Evolutionary conservation across 2,329 filamentous ascomycete species (phyloP).

Genomic region (Scedosporium minutisporum): DNA sequence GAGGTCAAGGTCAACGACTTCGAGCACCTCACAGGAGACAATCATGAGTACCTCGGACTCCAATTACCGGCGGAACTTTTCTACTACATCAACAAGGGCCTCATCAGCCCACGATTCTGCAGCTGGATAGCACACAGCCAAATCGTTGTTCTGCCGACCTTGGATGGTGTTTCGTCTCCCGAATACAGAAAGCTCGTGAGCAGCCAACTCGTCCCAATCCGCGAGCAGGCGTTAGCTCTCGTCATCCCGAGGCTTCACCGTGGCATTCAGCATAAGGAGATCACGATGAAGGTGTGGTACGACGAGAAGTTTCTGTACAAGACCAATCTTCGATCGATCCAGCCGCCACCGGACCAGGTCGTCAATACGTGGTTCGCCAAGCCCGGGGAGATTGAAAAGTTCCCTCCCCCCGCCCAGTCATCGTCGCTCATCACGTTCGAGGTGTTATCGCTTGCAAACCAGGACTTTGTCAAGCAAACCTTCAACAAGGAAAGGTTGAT

Average conservation of each 20-base stretch:
- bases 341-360: constrained; percentile 35
- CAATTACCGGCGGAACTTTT: constrained; percentile 84
- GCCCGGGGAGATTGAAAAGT: constrained; percentile 41
- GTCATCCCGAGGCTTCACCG: constrained; percentile 72
- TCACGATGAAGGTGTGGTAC: constrained; percentile 78
- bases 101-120: constrained; percentile 70
- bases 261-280: constrained; percentile 71
- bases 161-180: constrained; percentile 71
- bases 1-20: constrained; percentile 65
- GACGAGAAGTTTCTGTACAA: constrained; percentile 57
- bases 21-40: constrained; percentile 67
- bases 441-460: constrained; percentile 58
- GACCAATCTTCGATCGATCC: constrained; percentile 38
- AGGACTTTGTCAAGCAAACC: constrained; percentile 60
- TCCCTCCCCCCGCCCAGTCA: constrained; percentile 21
- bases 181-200: constrained; percentile 76
- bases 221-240: constrained; percentile 67
- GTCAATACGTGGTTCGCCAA: constrained; percentile 64
- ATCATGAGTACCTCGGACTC: constrained; percentile 84
- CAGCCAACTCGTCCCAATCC: constrained; percentile 61
- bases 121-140: constrained; percentile 76
- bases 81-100: constrained; percentile 75
- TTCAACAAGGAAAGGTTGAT: constrained; percentile 48
- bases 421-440: constrained; percentile 46
- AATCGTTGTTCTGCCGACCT: constrained; percentile 68